These are phyloP conservation scores for Clarireedia paspali DNA, from an alignment of 2,329 filamentous ascomycete genomes.

Conservation along the genomic window DNA sequence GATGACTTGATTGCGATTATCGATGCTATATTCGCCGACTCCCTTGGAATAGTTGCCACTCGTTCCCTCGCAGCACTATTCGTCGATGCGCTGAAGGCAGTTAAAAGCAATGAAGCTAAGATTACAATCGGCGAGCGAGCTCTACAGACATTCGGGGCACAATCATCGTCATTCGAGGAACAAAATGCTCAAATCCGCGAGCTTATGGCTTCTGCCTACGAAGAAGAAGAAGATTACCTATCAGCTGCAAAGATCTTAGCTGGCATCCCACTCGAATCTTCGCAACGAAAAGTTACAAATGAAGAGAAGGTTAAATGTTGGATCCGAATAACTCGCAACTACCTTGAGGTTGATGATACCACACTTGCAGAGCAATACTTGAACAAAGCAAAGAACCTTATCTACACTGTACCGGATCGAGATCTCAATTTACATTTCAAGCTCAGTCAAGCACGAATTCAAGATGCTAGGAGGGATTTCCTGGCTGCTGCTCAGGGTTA, in stretches of 20 bases:
- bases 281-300: slow-evolving; percentile 75
- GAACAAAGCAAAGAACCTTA: slow-evolving; percentile 91
- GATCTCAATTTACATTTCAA: slow-evolving; percentile 77
- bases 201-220: slow-evolving; percentile 75
- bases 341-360: slow-evolving; percentile 88
- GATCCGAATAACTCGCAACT: slow-evolving; percentile 91
- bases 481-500: slow-evolving; percentile 82
- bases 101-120: slow-evolving; percentile 57
- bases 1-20: slow-evolving; percentile 26
- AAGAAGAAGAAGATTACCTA: slow-evolving; percentile 71
- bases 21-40: slow-evolving; percentile 27
- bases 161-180: slow-evolving; percentile 69
- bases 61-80: slow-evolving; percentile 40
- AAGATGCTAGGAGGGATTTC: slow-evolving; percentile 85
- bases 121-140: slow-evolving; percentile 70
- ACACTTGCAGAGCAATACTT: slow-evolving; percentile 78
- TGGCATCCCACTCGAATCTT: slow-evolving; percentile 75
- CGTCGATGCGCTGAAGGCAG: slow-evolving; percentile 50
- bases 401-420: slow-evolving; percentile 68
- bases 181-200: slow-evolving; percentile 74
- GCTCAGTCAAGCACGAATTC: slow-evolving; percentile 85
- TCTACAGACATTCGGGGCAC: slow-evolving; percentile 57
- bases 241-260: slow-evolving; percentile 71
- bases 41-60: slow-evolving; percentile 28
- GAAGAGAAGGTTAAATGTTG: slow-evolving; percentile 78